Evolutionary conservation across 768 basidiomycete species (phyloP).

Genomic region (Lactarius vividus): DNA sequence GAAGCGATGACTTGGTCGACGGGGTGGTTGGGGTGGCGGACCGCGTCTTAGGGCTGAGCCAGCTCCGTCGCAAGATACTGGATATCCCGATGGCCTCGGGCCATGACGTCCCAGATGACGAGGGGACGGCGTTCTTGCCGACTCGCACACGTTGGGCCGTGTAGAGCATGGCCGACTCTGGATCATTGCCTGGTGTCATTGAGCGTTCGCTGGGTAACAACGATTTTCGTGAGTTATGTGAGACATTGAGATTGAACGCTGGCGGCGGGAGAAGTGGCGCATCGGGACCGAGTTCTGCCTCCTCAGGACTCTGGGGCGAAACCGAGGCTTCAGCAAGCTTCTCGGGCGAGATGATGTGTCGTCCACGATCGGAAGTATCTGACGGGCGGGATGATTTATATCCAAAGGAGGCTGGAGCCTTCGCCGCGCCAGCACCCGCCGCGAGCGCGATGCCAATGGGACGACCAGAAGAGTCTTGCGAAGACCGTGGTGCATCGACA

Average conservation of each 20-base stretch:
- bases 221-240: slow-evolving; percentile 12
- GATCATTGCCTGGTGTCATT: slow-evolving; percentile 29
- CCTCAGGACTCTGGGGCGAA: slow-evolving; percentile 10
- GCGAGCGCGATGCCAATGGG: slow-evolving; percentile 21
- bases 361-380: background rate
- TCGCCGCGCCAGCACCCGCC: background rate
- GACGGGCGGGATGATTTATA: background rate
- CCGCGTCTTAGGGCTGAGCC: slow-evolving; percentile 26
- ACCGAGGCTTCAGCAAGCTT: slow-evolving; percentile 6
- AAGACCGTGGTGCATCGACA: slow-evolving; percentile 7
- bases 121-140: background rate
- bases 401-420: background rate
- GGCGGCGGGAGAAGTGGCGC: slow-evolving; percentile 24
- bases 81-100: slow-evolving; percentile 20
- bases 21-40: slow-evolving; percentile 9
- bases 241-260: slow-evolving; percentile 8
- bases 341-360: slow-evolving; percentile 22
- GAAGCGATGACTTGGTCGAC: slow-evolving; percentile 19
- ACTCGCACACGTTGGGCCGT: slow-evolving; percentile 49
- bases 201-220: slow-evolving; percentile 36
- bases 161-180: slow-evolving; percentile 45
- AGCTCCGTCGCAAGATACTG: slow-evolving; percentile 19
- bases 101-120: slow-evolving; percentile 29
- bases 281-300: slow-evolving; percentile 16
- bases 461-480: slow-evolving; percentile 11